These are phyloP conservation scores for Cochlearia excelsa DNA, from an alignment of 345 rosid genomes.

Conservation along the genomic window DNA sequence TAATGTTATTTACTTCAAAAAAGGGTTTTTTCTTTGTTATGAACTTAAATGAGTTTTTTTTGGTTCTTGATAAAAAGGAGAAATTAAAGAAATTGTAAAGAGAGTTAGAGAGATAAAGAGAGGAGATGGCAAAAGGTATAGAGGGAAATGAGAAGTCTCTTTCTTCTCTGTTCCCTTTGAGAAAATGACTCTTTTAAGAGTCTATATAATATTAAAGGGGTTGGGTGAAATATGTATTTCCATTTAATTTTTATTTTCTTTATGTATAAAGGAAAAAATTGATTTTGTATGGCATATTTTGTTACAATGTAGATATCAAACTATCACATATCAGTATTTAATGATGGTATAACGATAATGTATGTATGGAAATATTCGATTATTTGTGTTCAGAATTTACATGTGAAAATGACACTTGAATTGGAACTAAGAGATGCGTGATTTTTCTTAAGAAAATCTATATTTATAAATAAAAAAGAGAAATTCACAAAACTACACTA, in stretches of 20 bases:
- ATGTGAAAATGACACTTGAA: slow-evolving; percentile 39
- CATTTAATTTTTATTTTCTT: slow-evolving; percentile 23
- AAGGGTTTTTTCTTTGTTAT: slow-evolving; percentile 11
- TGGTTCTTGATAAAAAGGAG: slow-evolving; percentile 30
- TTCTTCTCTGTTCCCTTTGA: slow-evolving; percentile 40
- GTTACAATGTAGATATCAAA: slow-evolving; percentile 37
- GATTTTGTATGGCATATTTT: slow-evolving; percentile 26
- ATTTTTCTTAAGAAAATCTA: too few species aligned
- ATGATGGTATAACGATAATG: slow-evolving; percentile 37
- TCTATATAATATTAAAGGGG: slow-evolving; percentile 27
- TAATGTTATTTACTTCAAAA: slow-evolving; percentile 24
- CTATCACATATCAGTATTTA: slow-evolving; percentile 36
- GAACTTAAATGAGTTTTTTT: slow-evolving; percentile 17
- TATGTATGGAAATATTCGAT: slow-evolving; percentile 30
- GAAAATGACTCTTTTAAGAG: slow-evolving; percentile 35
- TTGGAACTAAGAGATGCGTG: slow-evolving; percentile 31
- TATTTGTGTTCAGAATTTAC: slow-evolving; percentile 31
- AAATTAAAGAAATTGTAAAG: slow-evolving; percentile 25
- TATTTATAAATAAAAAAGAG: not conserved
- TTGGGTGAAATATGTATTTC: slow-evolving; percentile 41
- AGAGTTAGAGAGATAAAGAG: slow-evolving; percentile 15
- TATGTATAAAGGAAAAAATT: not conserved
- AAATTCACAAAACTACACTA: not conserved
- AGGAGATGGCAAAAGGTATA: slow-evolving; percentile 27
- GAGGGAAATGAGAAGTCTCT: slow-evolving; percentile 37